Base-by-base conservation (phyloP, 2,329 filamentous ascomycete genomes). In the Dothiorella sarmentorum region DNA sequence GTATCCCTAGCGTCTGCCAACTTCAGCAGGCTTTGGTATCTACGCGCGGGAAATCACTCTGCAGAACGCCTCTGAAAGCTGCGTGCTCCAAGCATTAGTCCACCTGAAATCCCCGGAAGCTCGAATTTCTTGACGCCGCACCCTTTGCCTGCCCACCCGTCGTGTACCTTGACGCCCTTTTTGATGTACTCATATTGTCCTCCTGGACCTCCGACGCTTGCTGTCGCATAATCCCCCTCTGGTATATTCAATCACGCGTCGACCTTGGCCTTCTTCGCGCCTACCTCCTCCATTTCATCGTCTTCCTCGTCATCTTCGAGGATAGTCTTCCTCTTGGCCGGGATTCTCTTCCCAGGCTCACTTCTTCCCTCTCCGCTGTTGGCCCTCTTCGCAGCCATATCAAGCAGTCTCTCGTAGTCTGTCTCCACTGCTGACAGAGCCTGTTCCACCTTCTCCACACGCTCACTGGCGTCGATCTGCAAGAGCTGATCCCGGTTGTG, bases 401-500 rank as follows among this genome's bases (percentile, higher is more conserved):
- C 78, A 35, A 93, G 73, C 38, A 91, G 75, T 56, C 84, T 80
- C n/a, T 82, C 82, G 71, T 91, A 93, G 64, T 91, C 89, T 52
- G 85, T 81, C 66, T 89, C 83, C 15, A 93, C 87, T 47, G 82
- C 82, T 15, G 80, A 76, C 20, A 91, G 75, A 0, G 87, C 87
- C 64, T 88, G 82, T 51, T 89, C 83, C 3, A 95, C 77, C 76
- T 88, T 90, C 59, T 89, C 82, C 7, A 88, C 83, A 33, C 88
- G 81, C 70, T 93, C 89, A 0, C 75, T 71, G 4, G 78, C 76
- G 57, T 90, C 88, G 38, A 93, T 75, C 71, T 92, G 86, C 35
- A 83, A 81, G 11, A 95, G 78, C 2, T 82, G 74, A 64, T 92
- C 87, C 59, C 81, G 82, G 67, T 94, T 93, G 66, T 91, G 88